Evolutionary conservation across 2,329 filamentous ascomycete species (phyloP).

Genomic region (Chaetomiaceae sp.): DNA sequence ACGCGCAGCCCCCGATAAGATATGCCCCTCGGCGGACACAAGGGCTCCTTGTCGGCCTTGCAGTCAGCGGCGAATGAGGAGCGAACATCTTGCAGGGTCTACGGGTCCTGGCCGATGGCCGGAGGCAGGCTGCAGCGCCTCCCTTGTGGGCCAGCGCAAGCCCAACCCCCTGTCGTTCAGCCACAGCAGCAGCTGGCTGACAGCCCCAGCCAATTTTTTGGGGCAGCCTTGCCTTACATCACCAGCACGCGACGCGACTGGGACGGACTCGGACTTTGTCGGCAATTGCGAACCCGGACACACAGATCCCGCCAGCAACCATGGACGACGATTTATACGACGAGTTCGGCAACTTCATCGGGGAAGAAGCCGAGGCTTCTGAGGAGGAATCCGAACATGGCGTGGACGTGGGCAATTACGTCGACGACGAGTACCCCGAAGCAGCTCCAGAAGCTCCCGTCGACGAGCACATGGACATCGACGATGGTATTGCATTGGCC

Average conservation of each 20-base stretch:
- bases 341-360: constrained; percentile 38
- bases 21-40: constrained; percentile 10
- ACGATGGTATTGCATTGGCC: constrained; percentile 55
- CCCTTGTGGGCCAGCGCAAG: no score
- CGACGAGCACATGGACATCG: constrained; percentile 90
- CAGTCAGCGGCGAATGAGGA: constrained; percentile 5
- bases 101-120: neutral
- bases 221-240: constrained; percentile 15
- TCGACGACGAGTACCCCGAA: constrained; percentile 69
- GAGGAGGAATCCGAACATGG: constrained; percentile 80
- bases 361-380: constrained; percentile 77
- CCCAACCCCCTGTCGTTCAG: neutral
- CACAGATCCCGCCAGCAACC: constrained; percentile 13
- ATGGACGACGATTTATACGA: constrained; percentile 31
- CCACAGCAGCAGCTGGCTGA: constrained; percentile 8
- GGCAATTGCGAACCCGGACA: neutral
- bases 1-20: constrained; percentile 9
- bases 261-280: neutral
- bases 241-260: constrained; percentile 21
- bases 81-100: constrained; percentile 1
- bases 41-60: neutral
- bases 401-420: constrained; percentile 69
- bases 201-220: constrained; percentile 12
- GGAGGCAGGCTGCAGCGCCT: no score
- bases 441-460: constrained; percentile 60